phyloP scores from a whole-genome alignment of 306 rosid species.

The Cercis canadensis region DNA sequence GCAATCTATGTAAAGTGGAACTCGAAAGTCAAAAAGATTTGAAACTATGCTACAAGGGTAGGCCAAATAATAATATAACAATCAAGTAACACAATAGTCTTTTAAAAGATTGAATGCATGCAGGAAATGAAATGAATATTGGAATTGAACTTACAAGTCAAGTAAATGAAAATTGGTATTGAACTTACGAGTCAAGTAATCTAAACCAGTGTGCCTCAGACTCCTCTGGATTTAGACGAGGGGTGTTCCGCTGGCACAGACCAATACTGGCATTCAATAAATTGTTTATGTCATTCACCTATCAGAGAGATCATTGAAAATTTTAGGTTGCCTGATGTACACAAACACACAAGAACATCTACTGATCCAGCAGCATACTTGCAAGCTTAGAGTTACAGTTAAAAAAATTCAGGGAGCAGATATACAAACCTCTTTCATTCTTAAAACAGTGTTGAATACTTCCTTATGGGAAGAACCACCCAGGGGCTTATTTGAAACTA shows the following conservation, averaged over 20 bases:
- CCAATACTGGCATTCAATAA: constrained; percentile 83
- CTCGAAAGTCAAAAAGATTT: not conserved
- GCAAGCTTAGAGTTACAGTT: constrained; percentile 31
- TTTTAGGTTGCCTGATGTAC: constrained; percentile 30
- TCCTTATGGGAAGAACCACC: constrained; percentile 51
- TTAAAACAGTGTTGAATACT: constrained; percentile 46
- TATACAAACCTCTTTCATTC: constrained; percentile 73
- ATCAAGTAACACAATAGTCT: constrained; percentile 3
- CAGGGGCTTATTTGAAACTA: constrained; percentile 48
- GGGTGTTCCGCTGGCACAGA: constrained; percentile 97
- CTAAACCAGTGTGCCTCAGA: constrained; percentile 94
- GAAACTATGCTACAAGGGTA: not conserved
- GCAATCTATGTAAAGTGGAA: not conserved
- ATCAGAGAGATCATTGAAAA: constrained; percentile 37
- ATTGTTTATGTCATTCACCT: constrained; percentile 68
- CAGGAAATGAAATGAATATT: constrained; percentile 26
- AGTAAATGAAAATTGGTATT: constrained; percentile 51
- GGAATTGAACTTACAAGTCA: constrained; percentile 78
- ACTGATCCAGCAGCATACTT: constrained; percentile 19
- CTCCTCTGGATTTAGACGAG: constrained; percentile 93
- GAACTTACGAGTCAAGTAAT: constrained; percentile 91
- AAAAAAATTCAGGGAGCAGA: constrained; percentile 31
- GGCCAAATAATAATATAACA: not conserved
- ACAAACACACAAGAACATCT: constrained; percentile 32
- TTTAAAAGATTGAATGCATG: constrained; percentile 3